Evolutionary conservation across 2,329 filamentous ascomycete species (phyloP).

Genomic region (Fusarium clavum): DNA sequence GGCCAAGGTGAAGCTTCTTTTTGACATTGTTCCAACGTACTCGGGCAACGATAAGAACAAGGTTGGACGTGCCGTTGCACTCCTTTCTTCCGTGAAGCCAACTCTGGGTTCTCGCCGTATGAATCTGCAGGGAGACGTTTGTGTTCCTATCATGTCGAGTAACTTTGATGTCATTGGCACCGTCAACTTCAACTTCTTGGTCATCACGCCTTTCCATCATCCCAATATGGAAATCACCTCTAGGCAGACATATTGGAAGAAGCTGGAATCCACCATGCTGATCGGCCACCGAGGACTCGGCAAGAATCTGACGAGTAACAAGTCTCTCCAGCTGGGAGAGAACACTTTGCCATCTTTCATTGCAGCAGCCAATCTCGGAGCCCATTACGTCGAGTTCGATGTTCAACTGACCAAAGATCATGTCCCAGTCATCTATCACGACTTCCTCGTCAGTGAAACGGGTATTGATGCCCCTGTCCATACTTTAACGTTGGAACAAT

Average conservation of each 20-base stretch:
- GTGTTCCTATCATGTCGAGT: conserved; percentile 87
- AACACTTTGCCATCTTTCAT: conserved; percentile 98
- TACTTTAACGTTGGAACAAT: conserved; percentile 93
- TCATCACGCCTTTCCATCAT: conserved; percentile 94
- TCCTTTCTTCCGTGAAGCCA: conserved; percentile 87
- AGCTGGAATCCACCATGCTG: conserved; percentile 86
- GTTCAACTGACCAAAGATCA: conserved; percentile 99
- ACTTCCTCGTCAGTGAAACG: conserved; percentile 97
- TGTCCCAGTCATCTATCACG: conserved; percentile 97
- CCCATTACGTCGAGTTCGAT: conserved; percentile 80
- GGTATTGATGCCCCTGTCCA: conserved; percentile 97
- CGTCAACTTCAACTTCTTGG: conserved; percentile 96
- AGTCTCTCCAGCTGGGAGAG: conserved; percentile 92
- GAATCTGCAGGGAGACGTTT: conserved; percentile 90
- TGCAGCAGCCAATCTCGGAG: conserved; percentile 91
- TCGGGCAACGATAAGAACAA: conserved; percentile 89
- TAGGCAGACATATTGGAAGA: conserved; percentile 96
- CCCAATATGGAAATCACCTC: conserved; percentile 93
- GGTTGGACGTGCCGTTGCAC: conserved; percentile 87
- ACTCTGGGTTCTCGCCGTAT: conserved; percentile 87
- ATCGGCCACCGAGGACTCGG: conserved; percentile 81
- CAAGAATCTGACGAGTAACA: conserved; percentile 87
- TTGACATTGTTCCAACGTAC: conserved; percentile 96
- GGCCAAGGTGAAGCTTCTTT: conserved; percentile 86
- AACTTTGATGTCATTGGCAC: conserved; percentile 91